Evolutionary conservation across 305 asterid species (phyloP).

Genomic region (Nicotiana rustica): DNA sequence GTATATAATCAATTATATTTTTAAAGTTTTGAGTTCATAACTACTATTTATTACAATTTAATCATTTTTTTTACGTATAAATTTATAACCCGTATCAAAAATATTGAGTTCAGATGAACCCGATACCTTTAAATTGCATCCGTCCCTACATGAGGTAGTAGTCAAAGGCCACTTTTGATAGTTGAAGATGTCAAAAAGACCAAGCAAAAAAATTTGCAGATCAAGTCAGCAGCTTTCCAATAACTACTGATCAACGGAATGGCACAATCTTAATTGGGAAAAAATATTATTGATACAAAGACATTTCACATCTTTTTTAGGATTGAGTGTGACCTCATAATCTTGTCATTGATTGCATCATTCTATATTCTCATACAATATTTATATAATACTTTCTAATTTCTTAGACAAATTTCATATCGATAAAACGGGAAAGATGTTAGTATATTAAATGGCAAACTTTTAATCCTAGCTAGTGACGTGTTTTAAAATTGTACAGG

Average conservation of each 20-base stretch:
- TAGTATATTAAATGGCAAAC: neutral
- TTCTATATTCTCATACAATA: neutral
- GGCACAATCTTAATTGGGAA: no score
- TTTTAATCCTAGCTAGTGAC: neutral
- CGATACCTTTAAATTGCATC: no score
- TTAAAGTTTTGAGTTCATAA: no score
- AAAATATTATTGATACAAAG: no score
- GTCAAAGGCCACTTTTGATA: neutral
- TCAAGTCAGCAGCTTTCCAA: neutral
- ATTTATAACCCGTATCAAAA: no score
- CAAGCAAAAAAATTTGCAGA: neutral
- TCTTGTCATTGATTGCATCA: neutral
- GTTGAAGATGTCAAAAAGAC: neutral
- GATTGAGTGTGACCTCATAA: neutral
- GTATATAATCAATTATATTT: no score
- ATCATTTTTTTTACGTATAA: no score
- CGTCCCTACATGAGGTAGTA: no score
- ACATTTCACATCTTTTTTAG: neutral
- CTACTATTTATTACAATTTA: no score
- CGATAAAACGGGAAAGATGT: neutral
- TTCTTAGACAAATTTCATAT: neutral
- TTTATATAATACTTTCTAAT: neutral
- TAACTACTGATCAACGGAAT: neutral
- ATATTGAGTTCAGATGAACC: no score
- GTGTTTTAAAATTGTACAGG: neutral